Base-by-base conservation (phyloP, 1,284 basidiomycete genomes). In the Ustilago vetiveriae region DNA sequence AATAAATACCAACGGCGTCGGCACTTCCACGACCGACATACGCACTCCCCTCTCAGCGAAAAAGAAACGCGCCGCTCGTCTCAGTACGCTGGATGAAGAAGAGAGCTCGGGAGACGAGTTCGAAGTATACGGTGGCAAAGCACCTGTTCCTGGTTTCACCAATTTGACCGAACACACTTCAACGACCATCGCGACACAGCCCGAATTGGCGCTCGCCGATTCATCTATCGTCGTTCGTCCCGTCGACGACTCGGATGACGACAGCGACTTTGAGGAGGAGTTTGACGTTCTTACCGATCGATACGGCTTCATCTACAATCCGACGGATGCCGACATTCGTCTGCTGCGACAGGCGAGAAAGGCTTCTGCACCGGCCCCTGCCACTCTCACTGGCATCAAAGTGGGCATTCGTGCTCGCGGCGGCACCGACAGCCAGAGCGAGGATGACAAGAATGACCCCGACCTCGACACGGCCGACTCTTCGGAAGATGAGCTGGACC, bases 221-320 rank as follows among this genome's bases (percentile, higher is more conserved):
- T 57, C 47, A 58, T 43, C 58, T 57, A 37, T 67, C 73, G 47
- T 60, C 59, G 66, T 43, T 66, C 66, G 19, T 17, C 45, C 49
- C 17, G 42, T 27, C 37, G 60, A 58, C 16, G 59, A 52, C 4
- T 56, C 62, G n/a, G 67, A 60, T 19, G 49, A 27, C 4, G 69
- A 72, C 32, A 68, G 64, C 46, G 55, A 54, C 3, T 11, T 44
- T 6, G 69, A 72, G 27, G 87, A 88, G 36, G 86, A 89, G 40
- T 53, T 69, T 9, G 41, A 69, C 19, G 88, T 89, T 2, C 84
- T 96, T 69, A 93, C 94, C 6, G 95, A 97, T 76, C 88, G 92
- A n/a, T 98, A 92, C 79, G 95, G 95, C 0, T 98, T 98, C 84
- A 90, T 96, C 78, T 96, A 94, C 71, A 91, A 92, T 74, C 73